Evolutionary conservation across 2,329 filamentous ascomycete species (phyloP).

Genomic region (Didymella pinodella): DNA sequence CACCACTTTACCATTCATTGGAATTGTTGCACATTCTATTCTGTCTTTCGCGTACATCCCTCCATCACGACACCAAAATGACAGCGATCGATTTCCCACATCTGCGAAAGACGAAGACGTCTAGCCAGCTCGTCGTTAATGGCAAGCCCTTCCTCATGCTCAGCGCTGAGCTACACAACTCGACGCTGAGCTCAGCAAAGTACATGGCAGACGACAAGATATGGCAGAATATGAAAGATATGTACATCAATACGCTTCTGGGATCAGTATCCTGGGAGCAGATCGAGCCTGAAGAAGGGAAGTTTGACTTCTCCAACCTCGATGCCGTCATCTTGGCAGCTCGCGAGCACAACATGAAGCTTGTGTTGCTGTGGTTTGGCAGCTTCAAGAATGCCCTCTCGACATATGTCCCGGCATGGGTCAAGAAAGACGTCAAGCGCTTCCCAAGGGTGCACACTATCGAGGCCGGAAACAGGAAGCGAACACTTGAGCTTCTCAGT

Average conservation of each 20-base stretch:
- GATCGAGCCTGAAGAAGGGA: slow-evolving; percentile 56
- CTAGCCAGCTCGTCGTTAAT: slow-evolving; percentile 54
- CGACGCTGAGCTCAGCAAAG: slow-evolving; percentile 54
- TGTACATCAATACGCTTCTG: slow-evolving; percentile 56
- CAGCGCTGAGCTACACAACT: slow-evolving; percentile 59
- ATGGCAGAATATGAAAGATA: slow-evolving; percentile 55
- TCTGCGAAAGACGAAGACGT: slow-evolving; percentile 32
- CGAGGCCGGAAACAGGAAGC: slow-evolving; percentile 31
- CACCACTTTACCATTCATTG: too few species aligned
- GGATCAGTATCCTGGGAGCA: slow-evolving; percentile 58
- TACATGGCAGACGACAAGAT: slow-evolving; percentile 54
- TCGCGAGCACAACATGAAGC: slow-evolving; percentile 48
- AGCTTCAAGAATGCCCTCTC: slow-evolving; percentile 56
- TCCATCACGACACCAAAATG: not conserved
- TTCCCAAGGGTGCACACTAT: slow-evolving; percentile 38
- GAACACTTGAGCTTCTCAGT: slow-evolving; percentile 34
- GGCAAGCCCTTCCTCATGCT: slow-evolving; percentile 57
- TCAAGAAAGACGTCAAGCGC: slow-evolving; percentile 46
- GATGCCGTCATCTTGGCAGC: slow-evolving; percentile 53
- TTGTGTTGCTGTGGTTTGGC: slow-evolving; percentile 59
- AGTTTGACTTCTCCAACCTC: slow-evolving; percentile 55
- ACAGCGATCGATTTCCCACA: slow-evolving; percentile 32
- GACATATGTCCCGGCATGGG: slow-evolving; percentile 42
- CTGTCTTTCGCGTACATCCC: not conserved
- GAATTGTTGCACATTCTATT: not conserved